Base-by-base conservation (phyloP, 73 alveolate genomes). In the Urostyla sp. region DNA sequence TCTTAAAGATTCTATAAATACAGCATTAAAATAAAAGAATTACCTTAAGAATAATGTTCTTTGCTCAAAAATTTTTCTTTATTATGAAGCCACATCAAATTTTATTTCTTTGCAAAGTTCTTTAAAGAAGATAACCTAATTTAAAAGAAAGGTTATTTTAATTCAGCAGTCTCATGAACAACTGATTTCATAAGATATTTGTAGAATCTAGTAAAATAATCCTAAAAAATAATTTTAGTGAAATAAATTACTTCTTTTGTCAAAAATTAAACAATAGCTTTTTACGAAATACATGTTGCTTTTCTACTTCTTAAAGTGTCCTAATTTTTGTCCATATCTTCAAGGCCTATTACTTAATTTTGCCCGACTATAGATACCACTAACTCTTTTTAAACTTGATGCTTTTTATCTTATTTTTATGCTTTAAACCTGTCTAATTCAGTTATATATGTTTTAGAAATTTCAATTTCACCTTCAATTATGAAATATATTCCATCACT, bases 381-480 rank as follows among this genome's bases (percentile, higher is more conserved):
- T n/a, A 59, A 16, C 27, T 36, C 55, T 59, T 10, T 40, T 40
- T 40, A 40, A 40, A 11, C 18, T 28, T 28, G 30, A 36, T 35
- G 76, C n/a, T 8, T 52, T 11, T 59, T 30, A 32, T n/a, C 56
- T 37, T 34, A n/a, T n/a, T 59, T 59, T 7, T 59, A 20, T 4
- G 35, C 26, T 8, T 32, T 59, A 24, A 21, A 18, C 31, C 37
- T 59, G 30, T 67, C 67, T 16, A 67, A 26, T 24, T 67, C 40
- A 2, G 49, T 67, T 55, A 66, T 43, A 13, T 66, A 58, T 26
- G 37, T 53, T 31, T 57, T 53, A 32, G 84, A 24, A 0, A 80
- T 51, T 38, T 80, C 90, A 26, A 80, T 66, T 49, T 80, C 90
- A 11, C 90, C 90, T 28, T 67, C 82, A 15, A 37, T 45, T 11